Evolutionary conservation across 805 yeast species (phyloP).

Genomic region (Brettanomyces naardenensis): DNA sequence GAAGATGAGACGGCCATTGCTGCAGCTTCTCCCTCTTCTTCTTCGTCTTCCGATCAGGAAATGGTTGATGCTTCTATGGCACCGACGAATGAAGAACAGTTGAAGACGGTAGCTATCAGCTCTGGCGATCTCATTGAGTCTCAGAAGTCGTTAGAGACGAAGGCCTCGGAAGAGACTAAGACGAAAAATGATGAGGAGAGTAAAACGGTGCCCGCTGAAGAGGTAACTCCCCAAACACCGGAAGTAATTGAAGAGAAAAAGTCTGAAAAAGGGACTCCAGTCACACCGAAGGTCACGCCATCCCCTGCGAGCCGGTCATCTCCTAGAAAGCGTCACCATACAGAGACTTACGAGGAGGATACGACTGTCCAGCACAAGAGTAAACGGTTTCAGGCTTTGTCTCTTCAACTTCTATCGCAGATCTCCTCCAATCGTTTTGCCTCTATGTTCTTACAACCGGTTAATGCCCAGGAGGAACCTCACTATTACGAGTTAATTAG

Average conservation of each 20-base stretch:
- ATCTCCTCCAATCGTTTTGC: conserved; percentile 67
- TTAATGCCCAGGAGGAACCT: conserved; percentile 59
- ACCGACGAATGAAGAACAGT: conserved; percentile 1
- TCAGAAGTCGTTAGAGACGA: no score
- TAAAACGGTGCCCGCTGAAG: no score
- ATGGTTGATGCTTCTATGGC: background rate
- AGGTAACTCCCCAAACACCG: no score
- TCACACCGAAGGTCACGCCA: background rate
- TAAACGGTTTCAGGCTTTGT: conserved; percentile 54
- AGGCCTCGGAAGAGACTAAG: no score
- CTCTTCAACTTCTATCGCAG: conserved; percentile 53
- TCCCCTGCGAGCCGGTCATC: background rate
- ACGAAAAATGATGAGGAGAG: no score
- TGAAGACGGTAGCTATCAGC: background rate
- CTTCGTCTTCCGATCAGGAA: conserved; percentile 2
- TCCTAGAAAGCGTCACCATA: background rate
- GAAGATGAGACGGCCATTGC: no score
- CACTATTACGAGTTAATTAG: conserved; percentile 55
- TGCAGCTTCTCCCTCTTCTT: no score
- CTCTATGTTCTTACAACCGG: conserved; percentile 66
- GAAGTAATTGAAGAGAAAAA: no score
- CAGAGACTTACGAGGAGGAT: conserved; percentile 2
- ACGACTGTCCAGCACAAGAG: conserved; percentile 18
- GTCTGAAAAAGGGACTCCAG: no score
- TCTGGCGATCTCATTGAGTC: background rate